phyloP scores from a whole-genome alignment of 2,329 filamentous ascomycete species.

The Colletotrichum noveboracense region DNA sequence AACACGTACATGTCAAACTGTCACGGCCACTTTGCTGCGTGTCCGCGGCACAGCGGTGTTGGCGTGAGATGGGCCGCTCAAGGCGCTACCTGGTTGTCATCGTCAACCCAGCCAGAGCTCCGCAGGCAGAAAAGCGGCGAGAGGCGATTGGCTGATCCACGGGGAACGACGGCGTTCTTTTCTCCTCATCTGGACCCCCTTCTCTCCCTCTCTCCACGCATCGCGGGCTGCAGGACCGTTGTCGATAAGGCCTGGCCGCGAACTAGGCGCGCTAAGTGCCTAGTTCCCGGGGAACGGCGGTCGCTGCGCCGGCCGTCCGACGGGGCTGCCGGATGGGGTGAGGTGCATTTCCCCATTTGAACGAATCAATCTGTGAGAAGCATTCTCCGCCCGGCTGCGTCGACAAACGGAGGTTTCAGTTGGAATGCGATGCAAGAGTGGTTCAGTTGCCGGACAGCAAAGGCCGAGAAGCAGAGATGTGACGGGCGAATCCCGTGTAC shows the following conservation, averaged over 20 bases:
- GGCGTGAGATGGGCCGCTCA: neutral
- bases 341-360: neutral
- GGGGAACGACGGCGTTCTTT: constrained; percentile 1
- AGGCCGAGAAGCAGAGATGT: neutral
- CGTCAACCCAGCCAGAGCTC: neutral
- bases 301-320: neutral
- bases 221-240: neutral
- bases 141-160: neutral
- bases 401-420: neutral
- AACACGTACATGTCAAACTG: neutral
- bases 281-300: constrained; percentile 10
- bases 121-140: neutral
- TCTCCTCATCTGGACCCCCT: neutral
- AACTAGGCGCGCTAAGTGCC: neutral
- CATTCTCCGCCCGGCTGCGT: neutral
- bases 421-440: neutral
- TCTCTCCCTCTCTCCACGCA: neutral
- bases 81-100: neutral
- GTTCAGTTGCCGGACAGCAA: neutral
- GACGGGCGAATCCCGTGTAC: neutral
- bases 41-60: neutral
- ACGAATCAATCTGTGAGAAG: neutral
- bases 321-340: neutral
- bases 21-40: neutral
- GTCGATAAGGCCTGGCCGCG: neutral